Percentiles rank a stretch among this genome's conserved stretches.
Conservation (phyloP, 345 rosid species). For the Microcos paniculata region DNA sequence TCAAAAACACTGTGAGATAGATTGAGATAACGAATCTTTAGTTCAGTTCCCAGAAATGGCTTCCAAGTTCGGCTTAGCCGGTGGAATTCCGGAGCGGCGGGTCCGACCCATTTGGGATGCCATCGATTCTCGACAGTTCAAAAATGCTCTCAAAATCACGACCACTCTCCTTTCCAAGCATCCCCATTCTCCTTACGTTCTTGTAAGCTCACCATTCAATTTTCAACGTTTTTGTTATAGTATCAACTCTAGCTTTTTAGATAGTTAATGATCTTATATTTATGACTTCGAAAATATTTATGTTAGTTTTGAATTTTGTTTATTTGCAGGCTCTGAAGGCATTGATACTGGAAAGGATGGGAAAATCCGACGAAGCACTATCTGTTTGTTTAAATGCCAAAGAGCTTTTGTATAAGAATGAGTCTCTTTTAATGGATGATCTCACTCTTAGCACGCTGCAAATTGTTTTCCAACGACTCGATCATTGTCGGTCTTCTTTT, state of each 20-base stretch:
- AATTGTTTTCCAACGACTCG: constrained; percentile 91
- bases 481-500: constrained; percentile 62
- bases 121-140: constrained; percentile 93
- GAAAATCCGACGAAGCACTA: constrained; percentile 75
- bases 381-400: constrained; percentile 68
- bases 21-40: background rate
- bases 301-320: background rate
- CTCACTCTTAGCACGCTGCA: constrained; percentile 95
- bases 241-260: background rate
- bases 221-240: background rate
- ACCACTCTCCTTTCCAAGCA: constrained; percentile 72
- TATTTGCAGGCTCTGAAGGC: constrained; percentile 76
- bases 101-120: constrained; percentile 98
- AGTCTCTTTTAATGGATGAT: constrained; percentile 82
- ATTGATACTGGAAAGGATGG: constrained; percentile 81
- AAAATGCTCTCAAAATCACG: constrained; percentile 83
- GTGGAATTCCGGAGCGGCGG: constrained; percentile 98
- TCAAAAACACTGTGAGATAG: background rate
- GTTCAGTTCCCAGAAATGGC: constrained; percentile 48
- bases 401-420: constrained; percentile 68
- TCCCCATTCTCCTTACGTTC: constrained; percentile 89
- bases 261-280: background rate
- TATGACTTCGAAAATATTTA: background rate
- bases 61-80: constrained; percentile 87
- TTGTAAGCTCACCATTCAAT: constrained; percentile 41